These are phyloP conservation scores for Lathyrus oleraceus DNA, from an alignment of 306 rosid genomes.

Conservation along the genomic window DNA sequence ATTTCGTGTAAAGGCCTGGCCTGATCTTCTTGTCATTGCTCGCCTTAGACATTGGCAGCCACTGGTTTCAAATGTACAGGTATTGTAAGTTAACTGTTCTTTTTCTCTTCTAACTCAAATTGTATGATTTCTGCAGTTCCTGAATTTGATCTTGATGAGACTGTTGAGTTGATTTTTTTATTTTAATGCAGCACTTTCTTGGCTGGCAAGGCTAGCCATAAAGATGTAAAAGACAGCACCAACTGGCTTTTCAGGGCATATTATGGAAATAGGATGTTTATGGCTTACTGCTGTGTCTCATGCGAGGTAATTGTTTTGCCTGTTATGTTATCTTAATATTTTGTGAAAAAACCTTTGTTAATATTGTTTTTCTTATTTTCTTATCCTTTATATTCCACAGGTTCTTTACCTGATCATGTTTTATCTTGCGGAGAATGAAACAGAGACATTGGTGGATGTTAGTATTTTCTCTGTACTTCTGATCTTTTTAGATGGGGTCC, in stretches of 20 bases:
- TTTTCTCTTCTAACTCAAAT: slow-evolving; percentile 2
- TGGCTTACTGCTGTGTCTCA: slow-evolving; percentile 96
- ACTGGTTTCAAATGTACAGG: slow-evolving; percentile 99
- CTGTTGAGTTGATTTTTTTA: slow-evolving; percentile 33
- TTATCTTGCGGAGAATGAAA: slow-evolving; percentile 66
- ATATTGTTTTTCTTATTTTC: slow-evolving; percentile 11
- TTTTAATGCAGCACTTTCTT: slow-evolving; percentile 80
- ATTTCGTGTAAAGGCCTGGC: slow-evolving; percentile 74
- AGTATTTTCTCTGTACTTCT: slow-evolving; percentile 34
- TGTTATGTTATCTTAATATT: slow-evolving; percentile 10
- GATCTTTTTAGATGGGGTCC: not conserved
- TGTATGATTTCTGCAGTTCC: slow-evolving; percentile 9
- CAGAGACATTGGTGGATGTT: slow-evolving; percentile 69
- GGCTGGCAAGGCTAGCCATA: slow-evolving; percentile 88
- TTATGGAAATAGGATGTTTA: slow-evolving; percentile 91
- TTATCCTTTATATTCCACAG: slow-evolving; percentile 48
- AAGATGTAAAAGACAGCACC: slow-evolving; percentile 97
- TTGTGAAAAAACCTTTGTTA: not conserved
- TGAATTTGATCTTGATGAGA: slow-evolving; percentile 22
- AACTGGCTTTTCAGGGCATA: slow-evolving; percentile 89
- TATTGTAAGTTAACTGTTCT: slow-evolving; percentile 27
- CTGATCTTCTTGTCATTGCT: slow-evolving; percentile 78
- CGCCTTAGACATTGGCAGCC: slow-evolving; percentile 94
- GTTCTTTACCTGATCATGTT: slow-evolving; percentile 83
- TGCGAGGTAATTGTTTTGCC: slow-evolving; percentile 66